Evolutionary conservation across 306 rosid genomes (phyloP).

Genomic region (Herpetospermum pedunculosum): DNA sequence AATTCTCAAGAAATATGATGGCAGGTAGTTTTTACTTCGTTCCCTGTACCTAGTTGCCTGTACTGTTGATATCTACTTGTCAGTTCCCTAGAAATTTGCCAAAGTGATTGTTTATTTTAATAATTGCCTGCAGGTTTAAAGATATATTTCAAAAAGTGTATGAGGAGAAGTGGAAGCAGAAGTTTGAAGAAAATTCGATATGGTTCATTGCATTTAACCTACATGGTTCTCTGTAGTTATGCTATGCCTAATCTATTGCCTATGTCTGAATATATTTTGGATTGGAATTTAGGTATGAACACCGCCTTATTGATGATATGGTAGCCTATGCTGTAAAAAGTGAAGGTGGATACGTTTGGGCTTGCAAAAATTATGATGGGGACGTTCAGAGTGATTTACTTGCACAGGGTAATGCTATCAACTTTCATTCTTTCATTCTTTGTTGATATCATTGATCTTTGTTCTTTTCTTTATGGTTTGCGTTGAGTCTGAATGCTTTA

Average conservation of each 20-base stretch:
- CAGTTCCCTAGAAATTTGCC: not conserved
- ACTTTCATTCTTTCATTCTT: too few species aligned
- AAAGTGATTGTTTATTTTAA: not conserved
- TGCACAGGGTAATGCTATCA: conserved; percentile 63
- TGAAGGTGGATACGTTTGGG: conserved; percentile 99
- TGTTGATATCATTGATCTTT: not conserved
- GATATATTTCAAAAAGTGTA: conserved; percentile 94
- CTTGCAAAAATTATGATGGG: conserved; percentile 98
- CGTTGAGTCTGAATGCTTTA: conserved; percentile 16
- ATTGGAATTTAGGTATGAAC: conserved; percentile 76
- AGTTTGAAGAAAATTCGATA: conserved; percentile 79
- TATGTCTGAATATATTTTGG: conserved; percentile 15
- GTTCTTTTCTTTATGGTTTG: not conserved
- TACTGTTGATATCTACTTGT: not conserved
- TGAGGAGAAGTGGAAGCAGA: conserved; percentile 71
- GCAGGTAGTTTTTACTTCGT: conserved; percentile 50
- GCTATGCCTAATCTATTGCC: conserved; percentile 8
- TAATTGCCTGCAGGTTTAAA: conserved; percentile 49
- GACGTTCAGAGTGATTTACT: conserved; percentile 97
- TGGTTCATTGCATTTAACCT: conserved; percentile 40
- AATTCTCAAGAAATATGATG: conserved; percentile 89
- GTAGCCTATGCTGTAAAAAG: conserved; percentile 91
- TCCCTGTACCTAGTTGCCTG: not conserved
- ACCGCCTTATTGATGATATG: conserved; percentile 98
- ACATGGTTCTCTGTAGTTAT: not conserved